phyloP scores from a whole-genome alignment of 306 rosid species.

The Vigna trinervia region DNA sequence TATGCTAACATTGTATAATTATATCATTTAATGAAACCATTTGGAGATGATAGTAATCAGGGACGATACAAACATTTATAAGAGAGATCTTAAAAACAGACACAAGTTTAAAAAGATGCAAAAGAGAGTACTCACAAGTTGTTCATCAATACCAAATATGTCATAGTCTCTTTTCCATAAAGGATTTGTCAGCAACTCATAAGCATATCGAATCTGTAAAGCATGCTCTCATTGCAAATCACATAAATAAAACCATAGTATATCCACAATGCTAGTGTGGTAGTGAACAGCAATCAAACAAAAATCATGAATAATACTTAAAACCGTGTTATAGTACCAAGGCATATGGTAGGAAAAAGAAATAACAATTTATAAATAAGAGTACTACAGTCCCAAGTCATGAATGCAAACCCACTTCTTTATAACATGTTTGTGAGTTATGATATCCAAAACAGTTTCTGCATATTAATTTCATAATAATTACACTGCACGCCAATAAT shows the following conservation, averaged over 20 bases:
- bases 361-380: constrained; percentile 21
- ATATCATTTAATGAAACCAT: constrained; percentile 31
- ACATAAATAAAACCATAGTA: constrained; percentile 28
- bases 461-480: constrained; percentile 20
- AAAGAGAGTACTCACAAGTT: constrained; percentile 62
- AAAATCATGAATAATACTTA: background rate
- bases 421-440: constrained; percentile 15
- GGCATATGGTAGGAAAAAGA: constrained; percentile 4
- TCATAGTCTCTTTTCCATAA: constrained; percentile 88
- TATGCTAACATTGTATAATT: constrained; percentile 59
- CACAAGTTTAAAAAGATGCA: constrained; percentile 19
- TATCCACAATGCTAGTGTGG: constrained; percentile 23
- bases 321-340: constrained; percentile 23
- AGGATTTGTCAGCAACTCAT: constrained; percentile 83
- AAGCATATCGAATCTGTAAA: constrained; percentile 87
- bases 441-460: constrained; percentile 26
- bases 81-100: constrained; percentile 23
- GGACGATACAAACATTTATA: background rate
- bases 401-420: constrained; percentile 13
- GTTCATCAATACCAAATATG: constrained; percentile 80
- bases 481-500: background rate
- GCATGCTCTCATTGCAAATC: constrained; percentile 22
- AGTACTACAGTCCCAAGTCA: constrained; percentile 13
- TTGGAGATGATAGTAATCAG: constrained; percentile 26
- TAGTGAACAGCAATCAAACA: background rate